Conservation (phyloP, 495 filamentous ascomycete genomes). For the Daldinia concentrica region DNA sequence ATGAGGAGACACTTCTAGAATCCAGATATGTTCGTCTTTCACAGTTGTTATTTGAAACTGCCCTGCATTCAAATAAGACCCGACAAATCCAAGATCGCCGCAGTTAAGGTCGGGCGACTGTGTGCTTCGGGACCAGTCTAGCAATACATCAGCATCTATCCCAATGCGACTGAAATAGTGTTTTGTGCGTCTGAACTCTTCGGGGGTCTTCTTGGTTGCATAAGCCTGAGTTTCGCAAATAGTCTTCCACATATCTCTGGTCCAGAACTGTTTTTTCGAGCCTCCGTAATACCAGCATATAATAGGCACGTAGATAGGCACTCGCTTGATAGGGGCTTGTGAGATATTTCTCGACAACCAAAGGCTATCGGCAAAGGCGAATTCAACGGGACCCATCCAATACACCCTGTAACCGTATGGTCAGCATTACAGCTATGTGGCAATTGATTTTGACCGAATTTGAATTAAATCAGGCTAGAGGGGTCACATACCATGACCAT, state of each 20-base stretch:
- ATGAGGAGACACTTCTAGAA: background rate
- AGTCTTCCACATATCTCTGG: background rate
- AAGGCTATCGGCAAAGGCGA: constrained; percentile 9
- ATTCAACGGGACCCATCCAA: background rate
- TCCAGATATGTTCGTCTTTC: background rate
- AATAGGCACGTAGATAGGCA: constrained; percentile 1
- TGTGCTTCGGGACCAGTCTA: background rate
- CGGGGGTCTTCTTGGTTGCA: background rate
- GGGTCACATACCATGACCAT: background rate
- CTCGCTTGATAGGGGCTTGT: constrained; percentile 6
- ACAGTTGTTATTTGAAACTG: background rate
- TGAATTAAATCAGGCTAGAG: no score
- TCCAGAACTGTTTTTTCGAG: background rate
- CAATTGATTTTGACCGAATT: no score
- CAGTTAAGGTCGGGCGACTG: background rate
- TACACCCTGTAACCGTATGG: background rate
- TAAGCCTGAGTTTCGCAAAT: background rate
- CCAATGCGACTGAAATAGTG: background rate
- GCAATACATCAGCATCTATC: background rate
- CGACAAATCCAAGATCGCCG: background rate
- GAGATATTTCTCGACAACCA: constrained; percentile 15
- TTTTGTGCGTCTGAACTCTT: background rate
- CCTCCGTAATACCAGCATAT: constrained; percentile 1
- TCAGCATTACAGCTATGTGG: background rate
- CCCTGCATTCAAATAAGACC: background rate